Base-by-base conservation (phyloP, 257 asterid species). In the Plantago elongata region DNA sequence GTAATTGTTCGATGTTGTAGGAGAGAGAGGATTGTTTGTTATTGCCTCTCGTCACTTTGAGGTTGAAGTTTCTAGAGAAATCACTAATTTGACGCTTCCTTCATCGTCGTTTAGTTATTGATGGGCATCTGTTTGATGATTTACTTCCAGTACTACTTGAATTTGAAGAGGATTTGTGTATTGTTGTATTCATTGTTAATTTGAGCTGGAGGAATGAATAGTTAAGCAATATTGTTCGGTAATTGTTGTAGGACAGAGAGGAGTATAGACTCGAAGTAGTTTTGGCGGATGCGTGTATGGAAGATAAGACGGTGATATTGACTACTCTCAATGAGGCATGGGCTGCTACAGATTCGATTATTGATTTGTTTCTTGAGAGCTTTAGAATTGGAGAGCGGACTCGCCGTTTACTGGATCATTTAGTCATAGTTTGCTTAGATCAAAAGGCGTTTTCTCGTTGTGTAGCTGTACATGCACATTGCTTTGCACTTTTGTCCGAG, bases 401-500 rank as follows among this genome's bases (percentile, higher is more conserved):
- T 13, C 70, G 73, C 49, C 47, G 70, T 71, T 60, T 79, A 17
- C 55, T 79, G 66, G 72, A 79, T 58, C 84, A 79, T 67, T 67
- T 79, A 75, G 75, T 79, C 61, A 65, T 79, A 64, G 63, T 79
- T 63, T 27, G 69, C 34, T 75, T 79, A 54, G 84, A 79, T 61
- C 75, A 22, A 27, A 75, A 75, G 62, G 79, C 84, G 5, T 75
- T 75, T 69, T 66, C 72, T 56, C 81, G 77, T 61, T 79, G 84
- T 64, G 61, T 51, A 71, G 66, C 11, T 13, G 63, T 72, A 45
- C 84, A 79, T 64, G 44, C 75, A 34, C 84, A 84, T 74, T 84
- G 93, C 63, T 81, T 78, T 82, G 73, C 80, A 51, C 85, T 82
- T 14, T 69, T 75, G 49, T 78, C 83, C 17, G 79, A 72, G 62